Conservation (phyloP, 495 filamentous ascomycete genomes). For the Aspergillus sclerotiicarbonarius region DNA sequence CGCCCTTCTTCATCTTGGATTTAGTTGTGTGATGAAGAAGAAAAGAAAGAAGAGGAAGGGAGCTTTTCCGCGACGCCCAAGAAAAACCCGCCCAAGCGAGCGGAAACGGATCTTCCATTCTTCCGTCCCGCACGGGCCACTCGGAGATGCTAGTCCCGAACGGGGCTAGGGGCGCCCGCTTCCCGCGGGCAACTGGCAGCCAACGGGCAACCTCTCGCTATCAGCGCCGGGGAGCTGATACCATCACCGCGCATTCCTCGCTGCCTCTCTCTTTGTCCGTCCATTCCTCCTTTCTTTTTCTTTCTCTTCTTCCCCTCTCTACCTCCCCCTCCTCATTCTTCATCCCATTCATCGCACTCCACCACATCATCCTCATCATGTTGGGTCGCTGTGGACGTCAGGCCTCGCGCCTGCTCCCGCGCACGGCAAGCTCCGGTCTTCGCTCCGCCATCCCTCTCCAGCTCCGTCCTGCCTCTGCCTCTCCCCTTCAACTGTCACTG, state of each 20-base stretch:
- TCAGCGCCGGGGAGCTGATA: conserved; percentile 8
- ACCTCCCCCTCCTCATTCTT: conserved; percentile 6
- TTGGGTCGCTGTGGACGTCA: conserved; percentile 43
- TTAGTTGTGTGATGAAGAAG: conserved; percentile 53
- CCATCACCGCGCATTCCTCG: not conserved
- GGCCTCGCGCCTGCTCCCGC: conserved; percentile 39
- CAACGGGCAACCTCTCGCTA: too few relatives aligned
- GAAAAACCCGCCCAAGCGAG: conserved; percentile 14
- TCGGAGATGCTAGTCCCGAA: conserved; percentile 29
- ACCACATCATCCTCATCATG: conserved; percentile 28
- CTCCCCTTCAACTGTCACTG: conserved; percentile 22
- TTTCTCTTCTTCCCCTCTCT: not conserved
- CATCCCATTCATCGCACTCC: not conserved
- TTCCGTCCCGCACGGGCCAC: conserved; percentile 26
- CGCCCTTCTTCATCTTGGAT: conserved; percentile 55
- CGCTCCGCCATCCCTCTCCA: conserved; percentile 14
- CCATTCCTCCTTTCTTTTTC: not conserved
- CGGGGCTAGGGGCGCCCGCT: conserved; percentile 32
- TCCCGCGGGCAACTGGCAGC: conserved; percentile 43
- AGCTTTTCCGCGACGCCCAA: not conserved
- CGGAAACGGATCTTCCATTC: conserved; percentile 20
- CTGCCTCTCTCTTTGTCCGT: not conserved
- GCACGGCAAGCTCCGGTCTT: conserved; percentile 25
- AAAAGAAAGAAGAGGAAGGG: conserved; percentile 16
- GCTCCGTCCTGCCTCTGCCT: conserved; percentile 18